Base-by-base conservation (phyloP, 768 basidiomycete species). In the Xerocomellus chrysenteron region DNA sequence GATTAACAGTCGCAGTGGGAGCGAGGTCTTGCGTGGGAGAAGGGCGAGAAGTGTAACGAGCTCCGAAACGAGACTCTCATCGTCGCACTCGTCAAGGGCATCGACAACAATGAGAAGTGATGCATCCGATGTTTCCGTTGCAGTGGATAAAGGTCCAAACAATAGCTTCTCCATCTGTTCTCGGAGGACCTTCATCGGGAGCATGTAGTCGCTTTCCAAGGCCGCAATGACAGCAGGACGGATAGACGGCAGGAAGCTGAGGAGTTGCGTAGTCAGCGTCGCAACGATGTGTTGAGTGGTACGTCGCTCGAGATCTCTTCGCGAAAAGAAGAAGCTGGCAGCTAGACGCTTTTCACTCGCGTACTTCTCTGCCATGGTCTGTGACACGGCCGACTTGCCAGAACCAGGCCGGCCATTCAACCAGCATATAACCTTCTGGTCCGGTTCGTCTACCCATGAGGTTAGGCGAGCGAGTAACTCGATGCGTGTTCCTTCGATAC, bases 301-400 rank as follows among this genome's bases (percentile, higher is more conserved):
- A 1, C 63, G 65, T 12, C 72, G 61, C 30, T 60, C 65, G 10
- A 58, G 43, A 39, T 68, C 67, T 14, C 64, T 60, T n/a, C 68
- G 58, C 0, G 68, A 74, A 61, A 75, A 74, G 57, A 76, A 76
- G 60, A 73, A 76, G 46, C 68, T 71, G 0, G 71, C 73, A 32
- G 68, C 70, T 11, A 75, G 65, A 7, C 67, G 65, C 16, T 48
- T 17, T 53, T 58, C 33, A 26, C 24, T 35, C 42, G 55, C 52
- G 41, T 61, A 67, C 32, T 58, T 67, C 55, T 74, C 63, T 13
- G 72, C 67, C 1, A 74, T 57, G 0, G 72, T 70, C 39, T 74
- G 73, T 14, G 65, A 64, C 13, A 76, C 65, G 1, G 66, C 66
- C 8, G 66, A 67, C 47, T 67, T 67, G 2, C 66, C 66, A n/a